phyloP scores from a whole-genome alignment of 805 yeast species.

The Millerozyma miso region DNA sequence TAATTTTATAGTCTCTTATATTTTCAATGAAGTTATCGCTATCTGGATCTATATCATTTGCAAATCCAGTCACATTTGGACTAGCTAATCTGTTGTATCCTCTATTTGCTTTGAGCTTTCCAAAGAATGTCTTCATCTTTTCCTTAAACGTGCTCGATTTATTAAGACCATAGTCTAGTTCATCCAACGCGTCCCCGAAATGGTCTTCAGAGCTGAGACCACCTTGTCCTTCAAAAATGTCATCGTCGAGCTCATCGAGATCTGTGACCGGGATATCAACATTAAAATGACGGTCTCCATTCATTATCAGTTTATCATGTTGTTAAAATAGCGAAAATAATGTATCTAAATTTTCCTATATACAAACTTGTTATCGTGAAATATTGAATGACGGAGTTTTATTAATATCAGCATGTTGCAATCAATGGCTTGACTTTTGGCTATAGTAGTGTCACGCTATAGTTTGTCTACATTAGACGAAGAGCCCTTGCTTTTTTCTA shows the following conservation, averaged over 20 bases:
- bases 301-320: neutral
- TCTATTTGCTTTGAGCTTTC: neutral
- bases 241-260: conserved; percentile 44
- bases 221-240: conserved; percentile 5
- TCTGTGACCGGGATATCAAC: conserved; percentile 56
- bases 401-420: no score
- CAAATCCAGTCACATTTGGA: neutral
- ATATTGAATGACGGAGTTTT: no score
- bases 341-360: no score
- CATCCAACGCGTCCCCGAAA: conserved; percentile 9
- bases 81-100: neutral
- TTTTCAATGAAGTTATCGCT: conserved; percentile 8
- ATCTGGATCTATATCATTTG: conserved; percentile 3
- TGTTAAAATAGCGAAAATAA: no score
- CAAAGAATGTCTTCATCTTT: no score
- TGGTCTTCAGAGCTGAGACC: conserved; percentile 17
- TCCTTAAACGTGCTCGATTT: neutral
- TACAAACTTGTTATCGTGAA: no score
- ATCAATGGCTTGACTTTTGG: no score
- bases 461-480: conserved; percentile 6
- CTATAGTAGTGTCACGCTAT: neutral
- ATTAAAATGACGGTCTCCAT: conserved; percentile 1
- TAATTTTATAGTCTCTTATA: conserved; percentile 22
- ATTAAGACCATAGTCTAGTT: conserved; percentile 19
- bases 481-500: conserved; percentile 10